Conservation (phyloP, 2,329 filamentous ascomycete species). For the Grosmannia serpens region DNA sequence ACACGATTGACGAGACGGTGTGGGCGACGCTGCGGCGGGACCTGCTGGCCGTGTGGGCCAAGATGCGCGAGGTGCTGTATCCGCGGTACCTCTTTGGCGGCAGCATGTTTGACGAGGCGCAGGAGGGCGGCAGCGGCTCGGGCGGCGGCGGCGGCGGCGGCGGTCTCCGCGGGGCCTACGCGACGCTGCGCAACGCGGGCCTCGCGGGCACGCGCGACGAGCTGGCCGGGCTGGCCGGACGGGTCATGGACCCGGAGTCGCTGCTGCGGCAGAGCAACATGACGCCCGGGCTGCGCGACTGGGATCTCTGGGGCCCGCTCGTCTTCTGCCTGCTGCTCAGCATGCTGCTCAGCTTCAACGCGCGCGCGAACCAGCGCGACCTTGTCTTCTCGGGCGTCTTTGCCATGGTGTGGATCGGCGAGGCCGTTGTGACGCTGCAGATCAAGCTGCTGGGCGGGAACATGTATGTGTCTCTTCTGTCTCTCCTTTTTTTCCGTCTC, state of each 20-base stretch:
- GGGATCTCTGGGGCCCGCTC: conserved; percentile 96
- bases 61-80: conserved; percentile 94
- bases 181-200: conserved; percentile 47
- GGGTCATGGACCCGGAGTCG: conserved; percentile 52
- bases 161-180: conserved; percentile 46
- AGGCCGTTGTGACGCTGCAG: conserved; percentile 93
- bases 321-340: conserved; percentile 88
- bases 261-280: conserved; percentile 55
- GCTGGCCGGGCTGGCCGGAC: conserved; percentile 46
- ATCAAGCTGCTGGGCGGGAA: conserved; percentile 94
- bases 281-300: conserved; percentile 85
- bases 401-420: conserved; percentile 91
- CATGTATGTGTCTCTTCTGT: conserved; percentile 55
- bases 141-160: not conserved
- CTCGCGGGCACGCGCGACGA: conserved; percentile 50
- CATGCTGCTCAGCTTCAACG: conserved; percentile 75
- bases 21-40: conserved; percentile 96
- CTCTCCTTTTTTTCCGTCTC: not conserved
- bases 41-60: conserved; percentile 87
- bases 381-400: conserved; percentile 93
- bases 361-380: conserved; percentile 68
- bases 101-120: conserved; percentile 47
- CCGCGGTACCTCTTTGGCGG: conserved; percentile 81
- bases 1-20: conserved; percentile 93
- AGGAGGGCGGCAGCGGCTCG: conserved; percentile 13